Conservation (phyloP, 306 rosid genomes). For the Prunus kanzakura region DNA sequence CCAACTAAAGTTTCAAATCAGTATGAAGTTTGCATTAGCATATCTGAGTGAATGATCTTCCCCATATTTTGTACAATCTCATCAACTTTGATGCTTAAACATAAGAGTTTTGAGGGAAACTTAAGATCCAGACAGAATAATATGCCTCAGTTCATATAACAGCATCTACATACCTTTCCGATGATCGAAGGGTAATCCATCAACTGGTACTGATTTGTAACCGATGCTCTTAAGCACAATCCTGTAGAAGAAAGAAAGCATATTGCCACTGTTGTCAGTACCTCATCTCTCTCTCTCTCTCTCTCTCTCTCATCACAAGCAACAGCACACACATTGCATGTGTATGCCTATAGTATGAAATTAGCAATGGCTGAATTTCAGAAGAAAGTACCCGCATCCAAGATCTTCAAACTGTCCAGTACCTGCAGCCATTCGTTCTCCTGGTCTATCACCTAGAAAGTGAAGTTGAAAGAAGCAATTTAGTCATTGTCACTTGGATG, state of each 20-base stretch:
- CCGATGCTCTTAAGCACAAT: slow-evolving; percentile 92
- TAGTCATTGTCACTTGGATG: slow-evolving; percentile 10
- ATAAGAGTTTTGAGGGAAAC: background rate
- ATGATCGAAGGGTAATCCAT: slow-evolving; percentile 81
- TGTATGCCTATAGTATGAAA: background rate
- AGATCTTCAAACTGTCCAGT: slow-evolving; percentile 71
- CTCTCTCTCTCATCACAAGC: background rate
- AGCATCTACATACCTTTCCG: slow-evolving; percentile 49
- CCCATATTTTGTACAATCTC: background rate
- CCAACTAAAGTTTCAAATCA: background rate
- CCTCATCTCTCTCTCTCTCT: background rate
- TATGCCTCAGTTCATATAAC: background rate
- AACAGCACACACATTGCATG: background rate
- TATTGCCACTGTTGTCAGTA: slow-evolving; percentile 7
- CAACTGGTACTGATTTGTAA: slow-evolving; percentile 79
- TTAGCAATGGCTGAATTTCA: background rate
- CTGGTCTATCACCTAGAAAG: slow-evolving; percentile 61
- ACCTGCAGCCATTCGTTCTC: slow-evolving; percentile 75
- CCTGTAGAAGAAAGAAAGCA: slow-evolving; percentile 43
- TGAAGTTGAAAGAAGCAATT: slow-evolving; percentile 24
- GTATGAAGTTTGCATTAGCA: background rate
- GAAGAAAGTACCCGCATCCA: slow-evolving; percentile 62
- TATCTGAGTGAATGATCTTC: background rate
- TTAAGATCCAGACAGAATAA: background rate
- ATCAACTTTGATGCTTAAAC: background rate